Evolutionary conservation across 495 filamentous ascomycete species (phyloP), one percentile per base, ranked within the genome.

Genomic region (Aspergillus indologenus): DNA sequence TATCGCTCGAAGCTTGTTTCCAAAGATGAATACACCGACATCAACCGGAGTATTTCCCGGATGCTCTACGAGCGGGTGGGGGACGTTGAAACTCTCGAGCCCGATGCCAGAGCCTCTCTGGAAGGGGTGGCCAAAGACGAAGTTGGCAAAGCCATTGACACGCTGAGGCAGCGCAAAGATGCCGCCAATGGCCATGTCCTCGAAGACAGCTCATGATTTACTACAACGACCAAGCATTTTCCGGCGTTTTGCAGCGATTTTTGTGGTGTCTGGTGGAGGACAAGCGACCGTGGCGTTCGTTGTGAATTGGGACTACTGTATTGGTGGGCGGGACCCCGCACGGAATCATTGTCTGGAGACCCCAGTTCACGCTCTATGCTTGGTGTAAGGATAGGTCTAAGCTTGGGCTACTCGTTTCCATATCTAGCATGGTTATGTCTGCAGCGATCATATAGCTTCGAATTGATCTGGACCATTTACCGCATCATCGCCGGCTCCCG

Each of bases 61-160:
- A 87, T 83, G 72, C 74, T 97, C n/a, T 97, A 97, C 68, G 89
- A 95, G 43, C 83, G 85, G 42, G 84, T 92, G 15, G 83, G 81
- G 6, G 85, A 87, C 47, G 76, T 79, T 0, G 77, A 81, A n/a
- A 71, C 74, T 3, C 69, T 88, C 11, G 80, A 84, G 31, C 76
- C 83, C 11, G 79, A 82, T 14, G 79, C 82, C 42, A 81, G 82
- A 59, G 78, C 80, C 34, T 75, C 75, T 8, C 87, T 90, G 71
- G 88, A 93, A 73, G 80, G 79, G 64, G 76, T 87, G 50, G 92
- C 91, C 7, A 81, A 74, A 9, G 79, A 85, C 8, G 90, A 96
- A 74, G 92, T 97, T 0, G 81, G 82, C 31, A 84, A 79, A 52
- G 90, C 90, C 17, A 69, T 89, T 31, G 70, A 73, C 21, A 56